A percentile compares a stretch with the other conserved stretches of the same genome.
Conservation (phyloP, 2,329 filamentous ascomycete species). For the Microcera coccophila region DNA sequence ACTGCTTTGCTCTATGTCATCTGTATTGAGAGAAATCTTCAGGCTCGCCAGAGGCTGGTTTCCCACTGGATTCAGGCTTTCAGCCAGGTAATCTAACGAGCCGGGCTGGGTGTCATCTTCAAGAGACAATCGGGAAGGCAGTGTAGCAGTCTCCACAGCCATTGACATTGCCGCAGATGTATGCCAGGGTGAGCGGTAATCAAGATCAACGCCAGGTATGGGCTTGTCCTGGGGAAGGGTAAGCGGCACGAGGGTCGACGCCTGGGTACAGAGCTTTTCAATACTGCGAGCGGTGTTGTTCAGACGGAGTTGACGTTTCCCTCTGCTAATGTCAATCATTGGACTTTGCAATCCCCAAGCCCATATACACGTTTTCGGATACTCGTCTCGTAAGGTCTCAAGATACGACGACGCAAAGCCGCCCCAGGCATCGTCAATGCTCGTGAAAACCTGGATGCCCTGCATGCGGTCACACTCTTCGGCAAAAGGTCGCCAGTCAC, state of each 20-base stretch:
- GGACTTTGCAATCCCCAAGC: conserved; percentile 76
- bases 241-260: conserved; percentile 75
- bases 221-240: conserved; percentile 55
- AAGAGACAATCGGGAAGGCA: conserved; percentile 67
- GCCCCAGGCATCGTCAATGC: conserved; percentile 75
- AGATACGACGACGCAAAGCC: conserved; percentile 71
- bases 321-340: conserved; percentile 49
- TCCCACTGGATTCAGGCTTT: conserved; percentile 69
- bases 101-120: conserved; percentile 36
- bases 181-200: conserved; percentile 70
- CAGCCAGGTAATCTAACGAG: conserved; percentile 60
- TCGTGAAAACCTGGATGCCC: conserved; percentile 73
- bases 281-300: conserved; percentile 73
- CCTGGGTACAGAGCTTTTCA: conserved; percentile 62
- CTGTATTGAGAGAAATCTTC: conserved; percentile 56
- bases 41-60: conserved; percentile 75
- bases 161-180: conserved; percentile 70
- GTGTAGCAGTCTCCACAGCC: conserved; percentile 72
- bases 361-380: conserved; percentile 82
- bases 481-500: conserved; percentile 82
- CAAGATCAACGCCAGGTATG: conserved; percentile 56
- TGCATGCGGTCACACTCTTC: conserved; percentile 95
- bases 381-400: conserved; percentile 81
- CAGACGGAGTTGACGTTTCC: conserved; percentile 53
- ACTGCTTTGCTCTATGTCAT: conserved; percentile 27